Base-by-base conservation (phyloP, 495 filamentous ascomycete genomes). In the Penicillium desertorum region DNA sequence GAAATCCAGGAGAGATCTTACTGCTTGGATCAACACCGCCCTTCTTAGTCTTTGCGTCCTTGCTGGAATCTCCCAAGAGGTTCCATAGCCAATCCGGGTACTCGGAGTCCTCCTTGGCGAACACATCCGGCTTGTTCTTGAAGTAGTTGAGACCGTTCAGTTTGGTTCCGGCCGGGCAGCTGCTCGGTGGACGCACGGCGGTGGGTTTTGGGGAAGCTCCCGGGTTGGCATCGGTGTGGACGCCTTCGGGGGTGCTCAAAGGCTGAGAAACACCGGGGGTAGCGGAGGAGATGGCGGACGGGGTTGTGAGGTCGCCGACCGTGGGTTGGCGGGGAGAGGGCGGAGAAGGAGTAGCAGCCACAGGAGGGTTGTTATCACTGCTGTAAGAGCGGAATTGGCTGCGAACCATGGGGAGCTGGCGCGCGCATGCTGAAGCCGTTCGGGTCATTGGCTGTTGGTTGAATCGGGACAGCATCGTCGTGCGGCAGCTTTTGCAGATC, bases 71-170 rank as follows among this genome's bases (percentile, higher is more conserved):
- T 17, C 83, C 82, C 23, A 97, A 75, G 60, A 92, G 82, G 0
- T 66, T 73, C 94, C 94, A 98, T 51, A 98, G 75, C 94, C 94
- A 98, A 12, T 78, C 81, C 16, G 94, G 94, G 76, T 98, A 98
- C 53, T 91, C 92, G 32, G 81, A 74, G 69, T 98, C 94, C 51
- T 87, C 81, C 63, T 85, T 76, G 29, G 94, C 94, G 11, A 96
- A 62, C 5, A 85, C 71, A 55, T 85, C 82, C 0, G 85, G 85
- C 66, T 91, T 86, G 39, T 80, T 80, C 77, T 96, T 97, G 65
- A 95, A 76, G 76, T 94, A 96, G 71, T 91, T 95, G 58, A 98
- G 79, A 7, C 92, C 91, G 30, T 78, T 84, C 52, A 98, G 67
- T 34, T 80, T 74, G 3, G 89, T 91, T 19, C 94, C 94, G 3